Evolutionary conservation across 139 green algal genomes (phyloP).

Genomic region (Medakamo hakoo): DNA sequence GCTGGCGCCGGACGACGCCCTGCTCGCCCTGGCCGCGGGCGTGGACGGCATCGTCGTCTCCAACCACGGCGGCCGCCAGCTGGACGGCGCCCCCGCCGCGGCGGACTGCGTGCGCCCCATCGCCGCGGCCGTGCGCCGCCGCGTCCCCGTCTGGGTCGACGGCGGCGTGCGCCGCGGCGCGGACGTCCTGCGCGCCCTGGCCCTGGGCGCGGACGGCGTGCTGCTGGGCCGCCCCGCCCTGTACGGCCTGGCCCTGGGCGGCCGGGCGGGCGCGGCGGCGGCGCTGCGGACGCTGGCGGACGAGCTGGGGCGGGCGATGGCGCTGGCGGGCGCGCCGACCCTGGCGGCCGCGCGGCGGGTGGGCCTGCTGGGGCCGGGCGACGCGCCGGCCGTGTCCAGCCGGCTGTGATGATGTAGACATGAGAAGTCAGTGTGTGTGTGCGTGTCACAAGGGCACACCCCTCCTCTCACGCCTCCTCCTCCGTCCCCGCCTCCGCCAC

Average conservation of each 20-base stretch:
- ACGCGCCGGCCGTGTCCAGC: no score
- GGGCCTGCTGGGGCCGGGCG: background rate
- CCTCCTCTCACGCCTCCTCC: background rate
- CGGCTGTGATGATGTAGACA: no score
- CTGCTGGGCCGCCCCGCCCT: constrained; percentile 78
- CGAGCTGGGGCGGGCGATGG: constrained; percentile 50
- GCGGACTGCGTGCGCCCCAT: constrained; percentile 59
- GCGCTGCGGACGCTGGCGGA: constrained; percentile 31
- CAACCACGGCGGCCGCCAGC: constrained; percentile 68
- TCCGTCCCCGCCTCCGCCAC: constrained; percentile 7
- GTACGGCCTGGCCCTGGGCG: constrained; percentile 68
- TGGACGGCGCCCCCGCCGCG: constrained; percentile 62
- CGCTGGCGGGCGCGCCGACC: constrained; percentile 9
- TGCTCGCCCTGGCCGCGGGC: constrained; percentile 38
- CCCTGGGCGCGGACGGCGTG: constrained; percentile 71
- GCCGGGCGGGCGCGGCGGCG: constrained; percentile 39
- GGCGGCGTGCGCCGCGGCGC: constrained; percentile 77
- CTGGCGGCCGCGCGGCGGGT: background rate
- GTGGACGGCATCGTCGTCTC: constrained; percentile 75
- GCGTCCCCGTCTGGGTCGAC: constrained; percentile 66
- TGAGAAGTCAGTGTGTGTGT: background rate
- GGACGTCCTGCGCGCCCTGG: constrained; percentile 83
- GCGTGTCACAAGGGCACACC: background rate
- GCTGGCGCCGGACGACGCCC: constrained; percentile 52
- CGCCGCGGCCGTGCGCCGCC: constrained; percentile 35